Base-by-base conservation (phyloP, 352 stramenopile genomes). In the Pythium vanterpoolii region DNA sequence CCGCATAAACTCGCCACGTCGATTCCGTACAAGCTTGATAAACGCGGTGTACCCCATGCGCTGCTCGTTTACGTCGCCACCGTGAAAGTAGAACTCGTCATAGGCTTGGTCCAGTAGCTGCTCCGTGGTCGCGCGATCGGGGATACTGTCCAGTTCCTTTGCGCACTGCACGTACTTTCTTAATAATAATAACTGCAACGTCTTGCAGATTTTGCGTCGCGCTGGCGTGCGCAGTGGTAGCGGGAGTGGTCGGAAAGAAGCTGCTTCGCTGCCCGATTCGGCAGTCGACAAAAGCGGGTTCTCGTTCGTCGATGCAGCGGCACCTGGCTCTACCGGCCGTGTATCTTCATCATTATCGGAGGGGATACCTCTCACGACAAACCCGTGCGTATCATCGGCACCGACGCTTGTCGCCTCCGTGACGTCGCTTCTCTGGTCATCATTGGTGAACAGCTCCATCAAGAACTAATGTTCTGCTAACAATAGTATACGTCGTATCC, bases 41-140 rank as follows among this genome's bases (percentile, higher is more conserved):
- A 90, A 90, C 6, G 77, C 71, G 7, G 74, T 36, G 65, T 90
- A 88, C 14, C 42, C 66, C 34, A 90, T 66, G 28, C 76, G 68
- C 26, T 71, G 76, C 49, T 90, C 80, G 55, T 76, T 76, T 8
- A 84, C 39, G 47, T 72, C 80, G 19, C 80, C 80, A 39, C 77
- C 77, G 40, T 83, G 72, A 47, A 84, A 79, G 51, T 83, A 86
- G 50, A 86, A 90, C 69, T 87, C 77, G 60, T 86, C 77, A 56
- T 88, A 87, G 4, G 68, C 80, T 21, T 87, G 72, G 38, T 83
- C 70, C n/a, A 88, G 68, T 34, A 90, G 39, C 33, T 84, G 77
- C 62, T 88, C 77, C 9, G 80, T 90, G 27, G 64, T 75, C 16
- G 62, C 26, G 4, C 76, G 67, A 43, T 79, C 74, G 24, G 80